phyloP scores from a whole-genome alignment of 768 basidiomycete species.

The Leccinum barrowsii region DNA sequence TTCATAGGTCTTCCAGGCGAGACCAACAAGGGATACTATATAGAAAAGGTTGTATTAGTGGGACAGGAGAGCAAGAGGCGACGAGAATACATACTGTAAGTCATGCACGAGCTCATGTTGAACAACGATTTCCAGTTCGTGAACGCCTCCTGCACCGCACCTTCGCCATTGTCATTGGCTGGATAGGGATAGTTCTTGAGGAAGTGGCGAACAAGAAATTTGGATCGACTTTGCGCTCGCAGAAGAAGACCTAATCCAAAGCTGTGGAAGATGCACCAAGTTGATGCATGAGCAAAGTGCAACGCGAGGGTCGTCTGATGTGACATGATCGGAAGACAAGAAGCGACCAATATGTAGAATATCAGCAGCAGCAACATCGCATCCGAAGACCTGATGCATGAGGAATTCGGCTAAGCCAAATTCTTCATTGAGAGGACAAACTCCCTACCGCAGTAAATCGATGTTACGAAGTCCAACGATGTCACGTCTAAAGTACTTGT shows the following conservation, averaged over 20 bases:
- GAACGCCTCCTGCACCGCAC: conserved; percentile 91
- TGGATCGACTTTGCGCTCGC: conserved; percentile 77
- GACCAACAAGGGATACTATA: conserved; percentile 76
- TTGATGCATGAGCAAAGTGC: conserved; percentile 78
- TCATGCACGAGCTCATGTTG: conserved; percentile 93
- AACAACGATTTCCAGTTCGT: conserved; percentile 93
- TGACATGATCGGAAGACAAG: conserved; percentile 59
- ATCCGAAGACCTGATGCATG: conserved; percentile 68
- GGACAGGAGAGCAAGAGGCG: not conserved
- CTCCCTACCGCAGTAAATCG: conserved; percentile 76
- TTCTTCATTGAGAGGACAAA: conserved; percentile 1
- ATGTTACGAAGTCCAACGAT: conserved; percentile 75
- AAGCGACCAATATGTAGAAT: conserved; percentile 57
- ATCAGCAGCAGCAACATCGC: conserved; percentile 75
- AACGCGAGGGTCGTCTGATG: conserved; percentile 48
- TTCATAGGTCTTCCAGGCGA: conserved; percentile 89
- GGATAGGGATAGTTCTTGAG: conserved; percentile 93
- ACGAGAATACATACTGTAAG: conserved; percentile 62
- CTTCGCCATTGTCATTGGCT: conserved; percentile 58
- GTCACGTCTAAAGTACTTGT: conserved; percentile 89
- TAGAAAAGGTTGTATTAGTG: not conserved
- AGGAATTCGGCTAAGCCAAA: conserved; percentile 21
- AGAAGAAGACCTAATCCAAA: conserved; percentile 84
- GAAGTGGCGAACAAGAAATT: conserved; percentile 91
- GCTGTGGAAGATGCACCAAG: conserved; percentile 86